Conservation (phyloP, 768 basidiomycete species). For the Naganishia onofrii region DNA sequence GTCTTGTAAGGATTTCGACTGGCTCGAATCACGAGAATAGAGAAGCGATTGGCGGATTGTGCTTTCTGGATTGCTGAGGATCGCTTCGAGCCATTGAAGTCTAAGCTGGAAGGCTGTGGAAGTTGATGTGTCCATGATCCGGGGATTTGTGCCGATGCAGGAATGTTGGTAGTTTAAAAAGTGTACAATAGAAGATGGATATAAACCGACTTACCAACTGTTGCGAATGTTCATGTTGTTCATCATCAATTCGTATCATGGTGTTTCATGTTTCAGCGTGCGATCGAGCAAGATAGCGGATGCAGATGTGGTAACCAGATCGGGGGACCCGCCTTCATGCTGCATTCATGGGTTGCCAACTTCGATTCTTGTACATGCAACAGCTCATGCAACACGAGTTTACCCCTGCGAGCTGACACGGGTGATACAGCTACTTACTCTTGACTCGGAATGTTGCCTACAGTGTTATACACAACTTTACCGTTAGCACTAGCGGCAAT, state of each 20-base stretch:
- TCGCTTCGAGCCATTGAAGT: conserved; percentile 18
- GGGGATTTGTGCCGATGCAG: background rate
- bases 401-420: too few relatives aligned
- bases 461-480: background rate
- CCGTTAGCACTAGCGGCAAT: background rate
- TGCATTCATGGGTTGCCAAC: background rate
- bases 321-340: background rate
- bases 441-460: background rate
- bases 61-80: conserved; percentile 1
- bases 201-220: too few relatives aligned
- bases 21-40: background rate
- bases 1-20: background rate
- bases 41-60: conserved; percentile 5
- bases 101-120: conserved; percentile 12
- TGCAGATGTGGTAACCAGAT: background rate
- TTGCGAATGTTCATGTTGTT: too few relatives aligned
- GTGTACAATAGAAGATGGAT: too few relatives aligned
- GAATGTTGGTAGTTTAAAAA: too few relatives aligned
- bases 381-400: background rate
- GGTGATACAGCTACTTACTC: too few relatives aligned
- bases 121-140: background rate
- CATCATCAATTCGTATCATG: background rate
- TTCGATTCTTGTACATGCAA: background rate
- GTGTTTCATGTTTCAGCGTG: background rate
- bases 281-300: background rate